Percentiles rank a stretch among this genome's conserved stretches.
These are phyloP conservation scores for Naganishia cerealis DNA, from an alignment of 1,284 basidiomycete species.

Conservation along the genomic window DNA sequence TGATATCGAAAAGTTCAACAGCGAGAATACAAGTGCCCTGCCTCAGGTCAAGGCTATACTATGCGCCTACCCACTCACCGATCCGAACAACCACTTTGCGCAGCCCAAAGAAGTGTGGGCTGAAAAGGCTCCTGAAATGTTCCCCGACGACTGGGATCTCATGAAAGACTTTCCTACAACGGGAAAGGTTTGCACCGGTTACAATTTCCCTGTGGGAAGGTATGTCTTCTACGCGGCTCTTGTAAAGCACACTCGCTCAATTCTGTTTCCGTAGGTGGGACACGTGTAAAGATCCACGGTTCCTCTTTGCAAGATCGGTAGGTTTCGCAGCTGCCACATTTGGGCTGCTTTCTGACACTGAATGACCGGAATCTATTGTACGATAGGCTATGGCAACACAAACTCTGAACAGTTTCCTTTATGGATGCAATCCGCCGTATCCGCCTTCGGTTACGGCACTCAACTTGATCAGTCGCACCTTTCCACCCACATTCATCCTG, in stretches of 20 bases:
- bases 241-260: not conserved
- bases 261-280: conserved; percentile 10
- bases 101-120: conserved; percentile 2
- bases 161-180: conserved; percentile 12
- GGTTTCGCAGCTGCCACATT: not conserved
- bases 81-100: conserved; percentile 19
- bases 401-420: conserved; percentile 26
- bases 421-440: conserved; percentile 20
- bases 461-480: conserved; percentile 22
- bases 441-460: conserved; percentile 7
- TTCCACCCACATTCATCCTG: conserved; percentile 33
- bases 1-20: conserved; percentile 15
- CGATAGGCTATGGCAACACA: conserved; percentile 19
- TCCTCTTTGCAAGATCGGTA: conserved; percentile 5
- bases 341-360: not conserved
- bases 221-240: conserved; percentile 1
- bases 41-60: conserved; percentile 21
- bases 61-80: conserved; percentile 20
- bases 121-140: conserved; percentile 12
- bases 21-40: not conserved
- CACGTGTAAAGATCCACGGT: not conserved
- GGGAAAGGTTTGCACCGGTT: conserved; percentile 17
- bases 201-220: conserved; percentile 8
- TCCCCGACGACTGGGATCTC: conserved; percentile 16
- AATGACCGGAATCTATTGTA: not conserved